Evolutionary conservation across 352 stramenopile genomes (phyloP), one percentile per base, ranked within the genome.

Genomic region (Pythium graminicola): DNA sequence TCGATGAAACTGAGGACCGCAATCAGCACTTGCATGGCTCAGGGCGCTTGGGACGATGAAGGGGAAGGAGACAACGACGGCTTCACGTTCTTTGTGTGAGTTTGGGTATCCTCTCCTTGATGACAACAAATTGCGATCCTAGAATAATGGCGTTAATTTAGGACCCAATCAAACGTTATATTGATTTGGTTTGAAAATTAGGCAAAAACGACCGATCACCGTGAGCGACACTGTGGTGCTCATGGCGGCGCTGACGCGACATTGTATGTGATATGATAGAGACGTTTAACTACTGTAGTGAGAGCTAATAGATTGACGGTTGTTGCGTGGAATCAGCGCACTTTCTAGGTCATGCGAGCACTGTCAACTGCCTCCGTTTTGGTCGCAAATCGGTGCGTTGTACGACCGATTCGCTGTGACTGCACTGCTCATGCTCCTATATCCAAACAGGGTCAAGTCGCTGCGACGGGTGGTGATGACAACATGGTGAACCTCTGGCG

Each of bases 401-500:
- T 6, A 14, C 14, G 28, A n/a, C 7, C 16, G 6, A 26, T 9
- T 20, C 6, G 3, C 20, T 17, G 11, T 47, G 47, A 10, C 6
- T 52, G 29, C 14, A 40, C 17, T 52, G 16, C 0, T 26, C n/a
- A n/a, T n/a, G n/a, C n/a, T n/a, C n/a, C n/a, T n/a, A n/a, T n/a
- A n/a, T n/a, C n/a, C n/a, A n/a, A n/a, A n/a, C 24, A 93, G 81
- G 81, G 74, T 6, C 81, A 93, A 88, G 74, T 90, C 13, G 76
- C 73, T 0, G 81, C 77, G 20, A 90, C 77, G 1, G 81, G 79
- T 9, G 81, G 81, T 16, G 79, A 93, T 32, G 81, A 93, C 54
- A 81, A 81, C 49, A 69, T 86, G 38, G 76, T 90, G 38, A 93
- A 93, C 28, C 53, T 93, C n/a, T 93, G 81, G 81, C 72, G 79